These are phyloP conservation scores for Acacia pycnantha DNA, from an alignment of 331 rosid species.

Conservation along the genomic window DNA sequence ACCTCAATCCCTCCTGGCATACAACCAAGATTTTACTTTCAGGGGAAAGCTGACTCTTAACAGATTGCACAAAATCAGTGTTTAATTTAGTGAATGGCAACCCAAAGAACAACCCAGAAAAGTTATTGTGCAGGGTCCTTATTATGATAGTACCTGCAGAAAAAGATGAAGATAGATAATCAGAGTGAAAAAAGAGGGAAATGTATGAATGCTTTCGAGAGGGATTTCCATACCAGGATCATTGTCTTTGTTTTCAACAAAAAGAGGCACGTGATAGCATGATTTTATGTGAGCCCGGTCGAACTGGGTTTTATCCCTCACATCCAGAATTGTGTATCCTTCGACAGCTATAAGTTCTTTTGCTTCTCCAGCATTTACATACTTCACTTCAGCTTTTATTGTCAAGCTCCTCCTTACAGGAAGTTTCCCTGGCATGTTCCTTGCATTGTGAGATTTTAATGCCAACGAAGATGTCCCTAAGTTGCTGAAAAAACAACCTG, in stretches of 20 bases:
- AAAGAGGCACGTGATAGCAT: constrained; percentile 83
- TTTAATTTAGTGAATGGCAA: constrained; percentile 80
- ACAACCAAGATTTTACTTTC: constrained; percentile 74
- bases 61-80: constrained; percentile 73
- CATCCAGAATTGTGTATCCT: constrained; percentile 76
- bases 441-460: constrained; percentile 52
- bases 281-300: constrained; percentile 86
- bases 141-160: constrained; percentile 75
- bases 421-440: constrained; percentile 48
- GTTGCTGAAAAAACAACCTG: constrained; percentile 64
- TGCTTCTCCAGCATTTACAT: constrained; percentile 74
- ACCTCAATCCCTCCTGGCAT: constrained; percentile 98
- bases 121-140: constrained; percentile 88
- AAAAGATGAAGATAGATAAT: neutral
- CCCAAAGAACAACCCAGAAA: constrained; percentile 88
- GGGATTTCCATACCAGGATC: constrained; percentile 54
- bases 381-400: constrained; percentile 74
- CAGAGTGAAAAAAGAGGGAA: neutral
- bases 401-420: constrained; percentile 38
- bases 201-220: neutral
- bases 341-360: constrained; percentile 65
- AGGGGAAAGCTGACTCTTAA: constrained; percentile 65
- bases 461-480: constrained; percentile 57
- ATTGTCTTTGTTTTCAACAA: constrained; percentile 79
- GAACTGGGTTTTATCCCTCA: constrained; percentile 73